Conservation (phyloP, 352 stramenopile genomes). For the Pythium scleroteichum region DNA sequence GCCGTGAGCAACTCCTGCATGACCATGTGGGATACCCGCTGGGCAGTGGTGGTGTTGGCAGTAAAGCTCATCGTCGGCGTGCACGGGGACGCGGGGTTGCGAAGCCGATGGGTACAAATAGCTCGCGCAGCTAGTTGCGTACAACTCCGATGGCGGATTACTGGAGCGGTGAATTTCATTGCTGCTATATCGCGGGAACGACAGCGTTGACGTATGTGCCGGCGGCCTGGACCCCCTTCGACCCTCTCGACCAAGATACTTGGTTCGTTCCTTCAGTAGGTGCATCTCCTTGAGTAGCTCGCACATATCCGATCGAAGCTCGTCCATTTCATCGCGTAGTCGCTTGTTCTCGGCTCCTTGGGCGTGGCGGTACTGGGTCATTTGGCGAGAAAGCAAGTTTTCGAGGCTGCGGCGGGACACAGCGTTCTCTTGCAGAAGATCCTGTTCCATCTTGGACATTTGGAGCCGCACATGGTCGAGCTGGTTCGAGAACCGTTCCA, state of each 20-base stretch:
- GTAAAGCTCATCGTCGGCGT: constrained; percentile 17
- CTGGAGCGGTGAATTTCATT: constrained; percentile 27
- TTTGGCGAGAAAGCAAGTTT: constrained; percentile 47
- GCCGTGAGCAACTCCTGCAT: constrained; percentile 7
- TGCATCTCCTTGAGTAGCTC: constrained; percentile 69
- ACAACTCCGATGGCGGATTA: constrained; percentile 7
- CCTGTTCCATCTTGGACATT: constrained; percentile 57
- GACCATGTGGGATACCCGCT: constrained; percentile 23
- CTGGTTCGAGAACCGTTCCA: constrained; percentile 46
- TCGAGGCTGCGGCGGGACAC: constrained; percentile 50
- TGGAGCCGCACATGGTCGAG: constrained; percentile 48
- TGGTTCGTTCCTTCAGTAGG: constrained; percentile 65
- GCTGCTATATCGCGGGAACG: constrained; percentile 13
- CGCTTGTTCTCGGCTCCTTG: constrained; percentile 58
- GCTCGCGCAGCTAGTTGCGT: constrained; percentile 11
- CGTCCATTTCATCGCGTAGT: constrained; percentile 61
- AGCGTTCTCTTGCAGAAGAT: constrained; percentile 49
- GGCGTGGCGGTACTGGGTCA: constrained; percentile 44
- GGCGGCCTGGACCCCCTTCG: constrained; percentile 26
- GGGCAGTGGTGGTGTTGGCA: constrained; percentile 27
- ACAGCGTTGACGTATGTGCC: not conserved
- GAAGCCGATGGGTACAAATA: constrained; percentile 8
- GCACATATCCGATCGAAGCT: constrained; percentile 64
- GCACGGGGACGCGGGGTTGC: constrained; percentile 2
- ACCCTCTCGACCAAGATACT: constrained; percentile 60